Percentiles rank a stretch among this genome's conserved stretches.
Conservation (phyloP, 768 basidiomycete genomes). For the Exidia glandulosa region DNA sequence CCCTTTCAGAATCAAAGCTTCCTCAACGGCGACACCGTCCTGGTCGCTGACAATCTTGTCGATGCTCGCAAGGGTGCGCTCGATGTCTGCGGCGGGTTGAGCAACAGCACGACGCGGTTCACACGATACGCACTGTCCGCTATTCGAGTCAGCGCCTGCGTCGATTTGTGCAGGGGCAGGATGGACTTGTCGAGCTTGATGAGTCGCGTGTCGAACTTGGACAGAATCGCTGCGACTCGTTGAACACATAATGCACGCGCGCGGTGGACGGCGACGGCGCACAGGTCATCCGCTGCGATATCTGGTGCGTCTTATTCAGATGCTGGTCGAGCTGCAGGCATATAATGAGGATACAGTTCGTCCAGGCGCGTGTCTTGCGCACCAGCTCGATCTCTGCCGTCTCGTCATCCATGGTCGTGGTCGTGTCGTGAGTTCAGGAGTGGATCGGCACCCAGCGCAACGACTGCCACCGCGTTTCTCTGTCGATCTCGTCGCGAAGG, state of each 20-base stretch:
- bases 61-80: constrained; percentile 65
- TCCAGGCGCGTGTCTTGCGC: neutral
- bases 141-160: constrained; percentile 62
- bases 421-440: neutral
- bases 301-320: constrained; percentile 72
- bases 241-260: neutral
- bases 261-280: constrained; percentile 17
- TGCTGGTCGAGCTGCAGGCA: constrained; percentile 69
- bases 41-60: constrained; percentile 67
- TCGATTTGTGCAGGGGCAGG: constrained; percentile 66
- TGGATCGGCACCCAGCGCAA: neutral
- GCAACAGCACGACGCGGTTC: neutral
- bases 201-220: constrained; percentile 73
- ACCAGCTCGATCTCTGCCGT: constrained; percentile 69
- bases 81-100: constrained; percentile 47
- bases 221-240: constrained; percentile 56
- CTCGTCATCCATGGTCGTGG: constrained; percentile 39
- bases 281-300: constrained; percentile 82
- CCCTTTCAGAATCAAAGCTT: constrained; percentile 71
- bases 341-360: neutral
- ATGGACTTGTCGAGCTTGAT: constrained; percentile 81
- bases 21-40: constrained; percentile 66
- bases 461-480: too few relatives aligned
- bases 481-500: too few relatives aligned
- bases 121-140: constrained; percentile 47